Base-by-base conservation (phyloP, 306 rosid species). In the Fragaria nilgerrensis region DNA sequence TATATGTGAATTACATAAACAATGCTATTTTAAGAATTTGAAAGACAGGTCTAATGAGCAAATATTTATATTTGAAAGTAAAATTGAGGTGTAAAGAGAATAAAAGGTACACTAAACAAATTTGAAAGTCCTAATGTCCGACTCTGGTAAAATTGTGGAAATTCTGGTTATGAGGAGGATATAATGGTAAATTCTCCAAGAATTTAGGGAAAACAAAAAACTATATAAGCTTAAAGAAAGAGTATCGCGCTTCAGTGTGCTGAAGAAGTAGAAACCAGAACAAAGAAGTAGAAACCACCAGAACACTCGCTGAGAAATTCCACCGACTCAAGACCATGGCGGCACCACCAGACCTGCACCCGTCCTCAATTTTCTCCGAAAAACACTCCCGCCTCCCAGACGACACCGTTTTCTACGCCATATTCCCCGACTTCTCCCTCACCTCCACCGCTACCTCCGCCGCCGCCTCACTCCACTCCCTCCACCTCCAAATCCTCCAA, bases 361-460 rank as follows among this genome's bases (percentile, higher is more conserved):
- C 81, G 4, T 71, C 85, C 11, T 81, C 90, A 74, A 87, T 83
- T 13, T 86, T 85, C 85, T 79, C 86, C 47, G 82, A 82, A 10
- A 81, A 63, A 52, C 49, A 32, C 79, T 74, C 79, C 37, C 77
- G 92, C 32, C 89, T 83, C 9, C 90, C 93, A 2, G 86, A 90
- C 66, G 98, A 92, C 83, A 88, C 98, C 75, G 93, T 95, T 64
- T 95, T 92, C 91, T 92, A 88, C 72, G 80, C 97, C 82, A 76
- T 92, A 59, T 95, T 87, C 71, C 87, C 96, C 0, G 91, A 92
- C 66, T 78, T 79, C 64, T 29, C 83, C 32, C 77, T 82, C 9
- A 34, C 56, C 75, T 29, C 84, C 45, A 3, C 79, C 63, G 10
- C 82, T 70, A 7, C 66, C 77, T 11, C 73, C 77, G 4, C 65